A percentile compares a stretch with the other conserved stretches of the same genome.
These are phyloP conservation scores for Neurospora sp. DNA, from an alignment of 495 filamentous ascomycete genomes.

Conservation along the genomic window DNA sequence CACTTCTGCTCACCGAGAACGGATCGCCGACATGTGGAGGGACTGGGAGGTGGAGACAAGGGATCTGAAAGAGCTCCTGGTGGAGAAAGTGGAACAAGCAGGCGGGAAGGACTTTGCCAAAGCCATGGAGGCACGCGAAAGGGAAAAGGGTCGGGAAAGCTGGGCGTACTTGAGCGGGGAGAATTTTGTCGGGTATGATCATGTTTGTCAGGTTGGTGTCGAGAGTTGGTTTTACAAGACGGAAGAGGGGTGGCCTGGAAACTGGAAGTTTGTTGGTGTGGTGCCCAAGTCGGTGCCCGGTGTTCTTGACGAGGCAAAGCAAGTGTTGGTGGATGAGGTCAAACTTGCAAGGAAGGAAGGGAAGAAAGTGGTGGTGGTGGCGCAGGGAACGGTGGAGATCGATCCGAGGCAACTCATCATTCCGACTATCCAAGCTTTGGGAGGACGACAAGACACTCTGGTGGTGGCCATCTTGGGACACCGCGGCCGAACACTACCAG, in stretches of 20 bases:
- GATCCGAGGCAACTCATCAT: constrained; percentile 23
- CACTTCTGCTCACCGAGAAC: background rate
- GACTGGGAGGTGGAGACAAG: background rate
- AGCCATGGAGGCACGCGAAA: background rate
- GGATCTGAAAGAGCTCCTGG: background rate
- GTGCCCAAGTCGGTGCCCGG: constrained; percentile 7
- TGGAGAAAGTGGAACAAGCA: background rate
- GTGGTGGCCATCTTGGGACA: constrained; percentile 26
- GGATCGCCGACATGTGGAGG: constrained; percentile 4
- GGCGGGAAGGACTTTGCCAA: background rate
- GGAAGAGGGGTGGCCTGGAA: constrained; percentile 22
- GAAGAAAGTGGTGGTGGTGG: constrained; percentile 28
- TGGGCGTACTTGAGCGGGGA: constrained; percentile 11
- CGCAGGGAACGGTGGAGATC: constrained; percentile 27
- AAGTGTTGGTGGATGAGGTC: background rate
- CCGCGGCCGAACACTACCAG: constrained; percentile 13
- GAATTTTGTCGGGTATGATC: constrained; percentile 15
- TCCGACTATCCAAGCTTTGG: constrained; percentile 24
- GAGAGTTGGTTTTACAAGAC: constrained; percentile 25
- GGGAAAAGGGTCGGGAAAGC: background rate
- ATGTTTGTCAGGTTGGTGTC: constrained; percentile 26
- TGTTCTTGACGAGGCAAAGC: background rate
- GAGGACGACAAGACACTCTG: constrained; percentile 13
- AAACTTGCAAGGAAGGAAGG: constrained; percentile 3
- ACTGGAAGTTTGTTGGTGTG: constrained; percentile 24